Evolutionary conservation across 345 rosid genomes (phyloP).

Genomic region (Stellera chamaejasme): DNA sequence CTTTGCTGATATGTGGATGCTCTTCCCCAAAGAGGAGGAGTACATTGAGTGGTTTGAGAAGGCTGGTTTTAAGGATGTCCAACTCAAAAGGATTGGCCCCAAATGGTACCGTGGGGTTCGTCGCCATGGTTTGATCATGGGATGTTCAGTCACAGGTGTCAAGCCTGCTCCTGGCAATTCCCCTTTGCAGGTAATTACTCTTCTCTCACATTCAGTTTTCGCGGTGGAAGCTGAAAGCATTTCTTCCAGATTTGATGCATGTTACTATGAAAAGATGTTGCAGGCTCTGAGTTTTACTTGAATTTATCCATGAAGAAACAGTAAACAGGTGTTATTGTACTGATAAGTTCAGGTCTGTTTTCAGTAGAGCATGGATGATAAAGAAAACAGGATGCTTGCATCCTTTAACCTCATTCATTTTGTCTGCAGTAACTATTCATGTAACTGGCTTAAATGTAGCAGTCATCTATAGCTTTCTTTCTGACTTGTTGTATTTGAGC

Average conservation of each 20-base stretch:
- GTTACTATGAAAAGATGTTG: background rate
- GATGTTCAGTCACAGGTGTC: slow-evolving; percentile 95
- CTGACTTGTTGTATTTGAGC: background rate
- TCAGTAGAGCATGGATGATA: background rate
- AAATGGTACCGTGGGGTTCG: slow-evolving; percentile 99
- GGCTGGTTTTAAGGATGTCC: slow-evolving; percentile 91
- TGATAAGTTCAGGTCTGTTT: background rate
- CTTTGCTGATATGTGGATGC: slow-evolving; percentile 99
- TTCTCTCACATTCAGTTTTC: slow-evolving; percentile 4
- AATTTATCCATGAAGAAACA: background rate
- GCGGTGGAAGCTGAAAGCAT: background rate
- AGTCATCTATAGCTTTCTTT: slow-evolving; percentile 1
- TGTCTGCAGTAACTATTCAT: background rate
- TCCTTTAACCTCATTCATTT: background rate
- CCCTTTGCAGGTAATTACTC: slow-evolving; percentile 70
- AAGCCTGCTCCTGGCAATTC: slow-evolving; percentile 97
- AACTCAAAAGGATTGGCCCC: slow-evolving; percentile 94
- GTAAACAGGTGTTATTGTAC: no score
- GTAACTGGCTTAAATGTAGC: background rate
- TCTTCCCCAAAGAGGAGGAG: slow-evolving; percentile 99
- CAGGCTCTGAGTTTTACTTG: background rate
- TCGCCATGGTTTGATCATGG: slow-evolving; percentile 95
- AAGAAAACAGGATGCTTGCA: background rate
- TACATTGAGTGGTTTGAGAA: slow-evolving; percentile 91
- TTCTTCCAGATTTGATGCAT: background rate